Evolutionary conservation across 345 rosid genomes (phyloP), one percentile per base, ranked within the genome.

Genomic region (Conringia planisiliqua): DNA sequence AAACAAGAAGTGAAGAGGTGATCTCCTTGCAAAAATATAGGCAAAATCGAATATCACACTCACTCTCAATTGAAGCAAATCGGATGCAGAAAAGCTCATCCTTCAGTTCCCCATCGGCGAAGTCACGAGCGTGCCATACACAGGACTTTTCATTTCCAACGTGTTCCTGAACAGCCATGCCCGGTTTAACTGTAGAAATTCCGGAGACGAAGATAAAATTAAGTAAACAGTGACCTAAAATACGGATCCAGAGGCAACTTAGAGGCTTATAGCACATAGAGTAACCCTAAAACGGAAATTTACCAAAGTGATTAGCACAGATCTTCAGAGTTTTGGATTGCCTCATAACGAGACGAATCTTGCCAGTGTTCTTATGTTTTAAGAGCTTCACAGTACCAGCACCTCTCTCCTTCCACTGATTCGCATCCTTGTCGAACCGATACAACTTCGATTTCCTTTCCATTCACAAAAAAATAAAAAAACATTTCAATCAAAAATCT

Each of bases 391-490:
- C 97, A 29, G 87, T 83, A 38, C 99, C 99, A 12, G 86, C 93
- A 24, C 99, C 97, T 76, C 98, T 83, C 83, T 94, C 98, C 55
- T 94, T 94, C 98, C 98, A 94, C 84, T 90, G 97, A 62, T 82
- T 90, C 38, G 86, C 93, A 1, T 91, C 93, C 72, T 94, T 91
- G 68, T 91, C 97, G 51, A 85, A 95, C 47, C 99, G 86, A 74
- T 95, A 95, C 46, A 92, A 78, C 81, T 95, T 95, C 47, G 99
- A 78, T 74, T 95, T 95, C 87, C 99, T 95, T 46, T 2, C 16
- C 62, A 5, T 40, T 66, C 68, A 72, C 13, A 72, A 57, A 71
- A 10, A 59, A 43, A n/a, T n/a, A n/a, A 20, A 7, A 22, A 22
- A 22, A 2, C 24, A 22, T 13, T 62, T 24, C 18, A 60, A 67